Base-by-base conservation (phyloP, 108 stramenopile species). In the Cyclotella baltica region DNA sequence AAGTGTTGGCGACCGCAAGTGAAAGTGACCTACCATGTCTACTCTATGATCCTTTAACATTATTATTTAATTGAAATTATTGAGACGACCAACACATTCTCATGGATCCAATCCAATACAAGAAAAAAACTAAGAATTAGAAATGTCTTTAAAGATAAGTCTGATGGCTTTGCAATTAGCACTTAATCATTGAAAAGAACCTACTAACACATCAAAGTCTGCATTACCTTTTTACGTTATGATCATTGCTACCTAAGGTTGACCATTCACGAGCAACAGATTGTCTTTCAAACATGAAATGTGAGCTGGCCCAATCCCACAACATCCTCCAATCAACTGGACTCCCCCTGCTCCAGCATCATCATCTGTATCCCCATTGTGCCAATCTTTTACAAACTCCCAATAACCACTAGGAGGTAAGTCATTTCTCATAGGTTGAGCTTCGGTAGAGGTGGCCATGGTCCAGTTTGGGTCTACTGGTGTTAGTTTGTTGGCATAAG, bases 401-500 rank as follows among this genome's bases (percentile, higher is more conserved):
- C 83, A 93, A 55, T 96, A 96, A 34, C 67, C 56, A 18, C 73
- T 51, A 47, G 88, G 88, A 31, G 81, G 62, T 63, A 96, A 70
- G 77, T 96, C 95, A 11, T 80, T 47, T 69, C 95, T 86, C 67
- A 92, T 80, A 22, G 92, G 85, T 71, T 96, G 95, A 34, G 95
- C 77, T 72, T 62, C 87, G 18, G 85, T 73, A 1, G 91, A 92
- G 4, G 81, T 83, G 55, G 83, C 89, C 78, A 96, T 38, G 13
- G 88, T 88, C 93, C 95, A 96, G 23, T 90, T 68, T 22, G 86
- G 80, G 38, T 81, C 78, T 2, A 96, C 81, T 9, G 85, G 78
- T 38, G 95, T 93, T 13, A 96, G 74, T 56, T 89, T 85, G 75
- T 96, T 93, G 63, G 95, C 89, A 59, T 96, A 96, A 18, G 92